Base-by-base conservation (phyloP, 345 rosid species). In the Diplotaxis tenuifolia region DNA sequence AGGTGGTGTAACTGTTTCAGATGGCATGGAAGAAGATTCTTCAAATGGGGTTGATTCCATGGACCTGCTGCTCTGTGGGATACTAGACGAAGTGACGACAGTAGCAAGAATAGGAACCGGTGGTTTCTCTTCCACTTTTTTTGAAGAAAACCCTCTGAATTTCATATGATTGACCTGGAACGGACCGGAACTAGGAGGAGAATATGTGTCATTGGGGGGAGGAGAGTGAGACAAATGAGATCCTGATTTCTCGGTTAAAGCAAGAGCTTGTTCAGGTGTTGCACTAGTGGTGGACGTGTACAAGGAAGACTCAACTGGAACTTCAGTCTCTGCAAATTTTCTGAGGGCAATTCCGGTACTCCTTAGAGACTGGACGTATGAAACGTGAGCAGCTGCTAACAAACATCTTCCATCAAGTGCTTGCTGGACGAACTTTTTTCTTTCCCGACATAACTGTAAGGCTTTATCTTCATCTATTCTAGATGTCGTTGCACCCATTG, bases 341-440 rank as follows among this genome's bases (percentile, higher is more conserved):
- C 87, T 73, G 36, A 95, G 84, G 68, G 94, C 96, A 68, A 77
- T 80, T 70, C 96, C 98, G 0, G 93, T 81, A 65, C 73, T 92
- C 77, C 73, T 87, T 31, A 95, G 83, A 10, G 94, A 86, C 71
- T 90, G 88, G 14, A 95, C 82, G 65, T 87, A 95, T 16, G 84
- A 74, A 60, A 86, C 77, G 45, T 95, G 99, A 72, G 96, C 83
- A 29, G 91, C 88, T 4, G 96, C 96, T 47, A 95, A 82, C 56
- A 88, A 84, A 72, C 92, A 90, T 76, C 98, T 83, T 14, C 98
- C 99, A 83, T 95, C 94, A 5, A 95, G 96, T 34, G 98, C 96
- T 82, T 90, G 98, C 76, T 84, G 78, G 12, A 95, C 89, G 65
- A 77, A 88, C 65, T 89, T 92, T 82, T 84, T 95, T 77, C 99